Percentiles rank a stretch among this genome's conserved stretches.
Conservation (phyloP, 148 eudicot genomes). For the Pharnaceum exiguum region DNA sequence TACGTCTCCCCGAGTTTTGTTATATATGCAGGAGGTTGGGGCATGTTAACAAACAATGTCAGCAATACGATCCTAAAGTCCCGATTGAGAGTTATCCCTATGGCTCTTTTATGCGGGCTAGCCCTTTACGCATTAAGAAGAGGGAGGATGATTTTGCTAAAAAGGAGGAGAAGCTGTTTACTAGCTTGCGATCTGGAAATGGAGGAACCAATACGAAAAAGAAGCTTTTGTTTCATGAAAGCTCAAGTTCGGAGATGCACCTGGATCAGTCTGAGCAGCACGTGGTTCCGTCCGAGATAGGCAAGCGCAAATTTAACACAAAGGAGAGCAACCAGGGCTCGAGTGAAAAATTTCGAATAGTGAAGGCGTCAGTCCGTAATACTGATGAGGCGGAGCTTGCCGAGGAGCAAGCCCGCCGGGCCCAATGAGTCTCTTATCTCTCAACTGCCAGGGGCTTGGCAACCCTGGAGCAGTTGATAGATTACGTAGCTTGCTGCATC, state of each 20-base stretch:
- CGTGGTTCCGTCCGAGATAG: too few species aligned
- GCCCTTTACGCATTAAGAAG: not conserved
- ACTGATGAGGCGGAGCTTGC: not conserved
- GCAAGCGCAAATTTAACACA: too few species aligned
- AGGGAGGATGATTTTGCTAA: not conserved
- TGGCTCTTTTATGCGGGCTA: not conserved
- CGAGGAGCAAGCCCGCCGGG: not conserved
- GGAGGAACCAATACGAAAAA: too few species aligned
- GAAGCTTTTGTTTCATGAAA: too few species aligned
- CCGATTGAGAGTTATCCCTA: not conserved
- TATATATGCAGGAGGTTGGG: not conserved
- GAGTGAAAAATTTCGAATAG: not conserved
- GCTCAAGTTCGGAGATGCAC: too few species aligned
- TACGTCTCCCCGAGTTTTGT: not conserved
- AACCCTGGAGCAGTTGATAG: not conserved
- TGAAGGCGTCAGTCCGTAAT: not conserved
- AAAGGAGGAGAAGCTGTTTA: too few species aligned
- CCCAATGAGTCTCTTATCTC: not conserved
- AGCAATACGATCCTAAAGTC: not conserved
- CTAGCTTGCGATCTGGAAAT: too few species aligned
- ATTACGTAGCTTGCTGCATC: not conserved
- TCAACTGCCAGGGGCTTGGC: constrained; percentile 1
- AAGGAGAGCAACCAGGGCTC: not conserved
- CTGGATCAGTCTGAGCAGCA: too few species aligned
- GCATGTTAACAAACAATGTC: not conserved